Base-by-base conservation (phyloP, 495 filamentous ascomycete genomes). In the Alectoria sarmentosa region DNA sequence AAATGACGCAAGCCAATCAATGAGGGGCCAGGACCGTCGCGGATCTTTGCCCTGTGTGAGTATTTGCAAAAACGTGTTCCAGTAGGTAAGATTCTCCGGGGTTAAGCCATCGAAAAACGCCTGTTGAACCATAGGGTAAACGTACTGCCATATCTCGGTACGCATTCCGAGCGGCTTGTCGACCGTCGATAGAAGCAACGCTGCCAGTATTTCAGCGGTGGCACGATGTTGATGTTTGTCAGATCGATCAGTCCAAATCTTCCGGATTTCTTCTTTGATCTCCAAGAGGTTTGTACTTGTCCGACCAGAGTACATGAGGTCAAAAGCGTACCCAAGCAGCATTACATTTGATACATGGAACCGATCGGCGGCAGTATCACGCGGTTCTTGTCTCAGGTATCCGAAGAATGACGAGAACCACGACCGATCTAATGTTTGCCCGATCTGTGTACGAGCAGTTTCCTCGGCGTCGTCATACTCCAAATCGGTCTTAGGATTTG, bases 191-290 rank as follows among this genome's bases (percentile, higher is more conserved):
- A 83, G 82, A 14, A 98, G 79, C 69, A 99, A 72, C 30, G 90
- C 91, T 26, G 90, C 90, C 21, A 99, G 80, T 64, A 99, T 97
- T 73, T 99, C 94, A 6, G 95, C 84, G 26, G 93, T 96, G 11
- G 95, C 95, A 52, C 94, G 89, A 72, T 99, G 94, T 73, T 98
- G 92, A 75, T 99, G 95, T 73, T 97, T 99, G 70, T 99, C 94
- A 66, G 86, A 91, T 34, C 95, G 92, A 76, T 98, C 94, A 30
- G 88, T 92, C 69, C 88, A 96, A 4, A 92, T 85, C 1, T 79
- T 80, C 62, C 82, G 78, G 28, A 88, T 82, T 63, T 94, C 79
- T 65, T 92, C 86, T 68, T 95, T 85, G 69, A 98, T 87, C 58
- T 99, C 93, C n/a, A 89, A 83, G 69, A 96, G 90, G 0, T 84